Conservation (phyloP, 1,284 basidiomycete genomes). For the Sanghuangporus weigelae region DNA sequence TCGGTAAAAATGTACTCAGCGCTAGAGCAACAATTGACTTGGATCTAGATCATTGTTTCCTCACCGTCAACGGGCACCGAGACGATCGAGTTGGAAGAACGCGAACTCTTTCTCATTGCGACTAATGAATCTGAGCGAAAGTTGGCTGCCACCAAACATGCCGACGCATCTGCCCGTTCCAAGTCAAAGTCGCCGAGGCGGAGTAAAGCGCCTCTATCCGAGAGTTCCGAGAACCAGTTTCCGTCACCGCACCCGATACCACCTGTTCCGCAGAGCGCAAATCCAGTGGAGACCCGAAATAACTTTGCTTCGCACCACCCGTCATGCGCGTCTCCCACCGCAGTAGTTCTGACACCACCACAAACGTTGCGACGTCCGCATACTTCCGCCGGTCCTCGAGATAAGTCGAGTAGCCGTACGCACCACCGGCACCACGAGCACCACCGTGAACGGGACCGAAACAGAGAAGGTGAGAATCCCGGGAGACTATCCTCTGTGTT, state of each 20-base stretch:
- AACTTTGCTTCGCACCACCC: constrained; percentile 1
- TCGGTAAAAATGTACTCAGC: not conserved
- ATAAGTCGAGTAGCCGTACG: constrained; percentile 36
- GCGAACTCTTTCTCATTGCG: constrained; percentile 58
- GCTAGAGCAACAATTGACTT: constrained; percentile 5
- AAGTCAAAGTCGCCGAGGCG: constrained; percentile 60
- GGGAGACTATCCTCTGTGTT: constrained; percentile 1
- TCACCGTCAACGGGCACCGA: constrained; percentile 50
- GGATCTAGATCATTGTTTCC: constrained; percentile 49
- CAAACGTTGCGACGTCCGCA: constrained; percentile 44
- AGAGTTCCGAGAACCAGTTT: constrained; percentile 12
- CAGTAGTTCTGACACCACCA: not conserved
- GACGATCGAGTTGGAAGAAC: constrained; percentile 61
- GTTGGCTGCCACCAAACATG: constrained; percentile 58
- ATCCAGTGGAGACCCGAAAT: constrained; percentile 6
- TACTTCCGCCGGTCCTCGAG: constrained; percentile 62
- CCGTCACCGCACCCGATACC: constrained; percentile 8
- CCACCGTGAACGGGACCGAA: constrained; percentile 11
- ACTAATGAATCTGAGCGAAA: constrained; percentile 66
- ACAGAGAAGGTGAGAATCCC: constrained; percentile 10
- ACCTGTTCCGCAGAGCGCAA: constrained; percentile 10
- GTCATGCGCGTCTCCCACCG: constrained; percentile 3
- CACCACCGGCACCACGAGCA: constrained; percentile 16
- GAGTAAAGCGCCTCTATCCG: constrained; percentile 9
- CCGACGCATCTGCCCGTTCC: constrained; percentile 34